Percentiles rank a stretch among this genome's conserved stretches.
These are phyloP conservation scores for Abrus pulchellus DNA, from an alignment of 306 rosid genomes.

Conservation along the genomic window DNA sequence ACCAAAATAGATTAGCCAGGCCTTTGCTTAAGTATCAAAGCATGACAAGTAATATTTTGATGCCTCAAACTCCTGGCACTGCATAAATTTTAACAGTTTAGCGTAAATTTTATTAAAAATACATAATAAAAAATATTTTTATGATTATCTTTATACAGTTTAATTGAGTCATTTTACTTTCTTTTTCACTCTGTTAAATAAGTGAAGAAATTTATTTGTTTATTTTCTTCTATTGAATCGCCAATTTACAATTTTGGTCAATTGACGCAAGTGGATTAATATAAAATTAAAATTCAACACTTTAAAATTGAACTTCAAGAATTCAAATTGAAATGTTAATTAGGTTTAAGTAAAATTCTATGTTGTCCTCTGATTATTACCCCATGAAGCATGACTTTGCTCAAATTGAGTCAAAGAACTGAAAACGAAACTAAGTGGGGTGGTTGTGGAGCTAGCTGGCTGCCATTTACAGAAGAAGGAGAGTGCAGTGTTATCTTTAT, in stretches of 20 bases:
- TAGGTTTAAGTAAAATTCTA: background rate
- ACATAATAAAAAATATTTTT: too few species aligned
- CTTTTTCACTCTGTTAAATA: too few species aligned
- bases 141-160: too few species aligned
- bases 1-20: too few species aligned
- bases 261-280: background rate
- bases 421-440: conserved; percentile 43
- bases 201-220: too few species aligned
- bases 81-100: too few species aligned
- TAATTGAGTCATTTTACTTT: too few species aligned
- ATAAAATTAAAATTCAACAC: background rate
- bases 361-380: background rate
- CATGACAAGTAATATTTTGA: too few species aligned
- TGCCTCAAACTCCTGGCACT: too few species aligned
- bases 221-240: too few species aligned
- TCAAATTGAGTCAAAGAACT: conserved; percentile 20
- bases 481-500: conserved; percentile 22
- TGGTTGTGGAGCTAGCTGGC: conserved; percentile 56
- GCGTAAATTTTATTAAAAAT: too few species aligned
- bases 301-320: background rate
- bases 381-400: conserved; percentile 14
- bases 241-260: background rate
- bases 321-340: conserved; percentile 1
- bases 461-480: conserved; percentile 35
- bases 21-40: too few species aligned